Evolutionary conservation across 148 eudicot genomes (phyloP).

Genomic region (Chenopodium suecicum): DNA sequence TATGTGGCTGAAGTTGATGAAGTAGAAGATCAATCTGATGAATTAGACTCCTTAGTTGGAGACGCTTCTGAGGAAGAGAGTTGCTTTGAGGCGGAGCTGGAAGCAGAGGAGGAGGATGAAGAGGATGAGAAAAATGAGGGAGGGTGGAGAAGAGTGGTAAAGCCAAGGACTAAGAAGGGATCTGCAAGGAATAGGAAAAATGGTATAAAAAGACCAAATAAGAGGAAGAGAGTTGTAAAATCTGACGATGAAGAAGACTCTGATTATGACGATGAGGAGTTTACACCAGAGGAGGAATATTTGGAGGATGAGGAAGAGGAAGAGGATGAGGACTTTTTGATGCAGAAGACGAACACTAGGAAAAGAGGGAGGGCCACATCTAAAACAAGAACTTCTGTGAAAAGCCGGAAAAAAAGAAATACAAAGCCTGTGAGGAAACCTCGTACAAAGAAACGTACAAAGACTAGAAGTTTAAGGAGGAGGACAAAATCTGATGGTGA

Average conservation of each 20-base stretch:
- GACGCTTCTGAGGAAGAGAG: conserved; percentile 74
- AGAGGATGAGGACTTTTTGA: conserved; percentile 42
- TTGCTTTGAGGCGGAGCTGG: conserved; percentile 42
- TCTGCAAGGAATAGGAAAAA: conserved; percentile 25
- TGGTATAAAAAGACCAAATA: conserved; percentile 31
- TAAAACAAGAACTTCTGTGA: conserved; percentile 32
- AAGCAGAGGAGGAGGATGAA: conserved; percentile 30
- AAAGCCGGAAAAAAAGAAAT: conserved; percentile 34
- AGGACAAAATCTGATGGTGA: conserved; percentile 30
- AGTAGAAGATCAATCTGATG: conserved; percentile 67
- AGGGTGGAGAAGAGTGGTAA: conserved; percentile 40
- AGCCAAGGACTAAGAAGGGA: conserved; percentile 32
- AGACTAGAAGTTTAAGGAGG: conserved; percentile 29
- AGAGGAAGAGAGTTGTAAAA: conserved; percentile 35
- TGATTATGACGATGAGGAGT: conserved; percentile 64
- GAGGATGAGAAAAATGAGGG: conserved; percentile 25
- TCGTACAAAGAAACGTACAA: conserved; percentile 34
- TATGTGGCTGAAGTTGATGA: conserved; percentile 70
- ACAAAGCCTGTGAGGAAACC: conserved; percentile 37
- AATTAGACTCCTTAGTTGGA: conserved; percentile 58
- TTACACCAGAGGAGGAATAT: conserved; percentile 56
- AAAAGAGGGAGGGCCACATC: conserved; percentile 34
- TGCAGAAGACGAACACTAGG: conserved; percentile 33
- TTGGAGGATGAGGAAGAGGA: conserved; percentile 49
- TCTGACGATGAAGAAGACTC: conserved; percentile 40